Conservation (phyloP, 2,329 filamentous ascomycete genomes). For the Fusarium subglutinans region DNA sequence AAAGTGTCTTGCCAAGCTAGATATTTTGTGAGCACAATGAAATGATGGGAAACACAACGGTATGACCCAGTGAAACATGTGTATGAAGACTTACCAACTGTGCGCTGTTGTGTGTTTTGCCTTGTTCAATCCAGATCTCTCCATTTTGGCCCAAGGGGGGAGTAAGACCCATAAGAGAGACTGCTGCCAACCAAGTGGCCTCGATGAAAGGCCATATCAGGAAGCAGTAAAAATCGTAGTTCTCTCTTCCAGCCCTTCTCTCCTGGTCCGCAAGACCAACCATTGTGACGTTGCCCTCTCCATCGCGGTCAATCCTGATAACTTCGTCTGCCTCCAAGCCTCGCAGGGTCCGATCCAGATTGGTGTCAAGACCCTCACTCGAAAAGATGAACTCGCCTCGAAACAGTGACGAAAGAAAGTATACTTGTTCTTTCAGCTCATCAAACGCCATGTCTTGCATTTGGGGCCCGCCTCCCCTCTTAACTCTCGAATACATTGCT, state of each 20-base stretch:
- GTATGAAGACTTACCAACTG: conserved; percentile 69
- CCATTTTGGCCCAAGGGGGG: conserved; percentile 69
- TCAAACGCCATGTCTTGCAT: conserved; percentile 81
- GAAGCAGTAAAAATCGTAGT: conserved; percentile 99
- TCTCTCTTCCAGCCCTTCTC: conserved; percentile 82
- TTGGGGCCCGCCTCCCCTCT: conserved; percentile 85
- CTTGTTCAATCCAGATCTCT: conserved; percentile 81
- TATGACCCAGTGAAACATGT: not conserved
- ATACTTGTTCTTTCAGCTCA: conserved; percentile 79
- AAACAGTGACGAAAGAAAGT: conserved; percentile 93
- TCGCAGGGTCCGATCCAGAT: conserved; percentile 81
- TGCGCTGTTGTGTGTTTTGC: conserved; percentile 81
- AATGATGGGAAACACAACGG: not conserved
- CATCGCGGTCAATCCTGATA: conserved; percentile 71
- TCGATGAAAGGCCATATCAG: conserved; percentile 99
- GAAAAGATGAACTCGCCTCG: conserved; percentile 97
- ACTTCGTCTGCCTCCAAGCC: conserved; percentile 83
- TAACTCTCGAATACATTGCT: conserved; percentile 89
- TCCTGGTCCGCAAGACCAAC: conserved; percentile 82
- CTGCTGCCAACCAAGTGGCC: conserved; percentile 88
- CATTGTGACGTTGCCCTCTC: conserved; percentile 65
- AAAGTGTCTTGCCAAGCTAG: conserved; percentile 92
- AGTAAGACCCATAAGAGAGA: conserved; percentile 86
- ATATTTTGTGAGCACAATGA: conserved; percentile 12
- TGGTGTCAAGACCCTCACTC: conserved; percentile 81